Evolutionary conservation across 768 basidiomycete genomes (phyloP).

Genomic region (Termitomyces sp.): DNA sequence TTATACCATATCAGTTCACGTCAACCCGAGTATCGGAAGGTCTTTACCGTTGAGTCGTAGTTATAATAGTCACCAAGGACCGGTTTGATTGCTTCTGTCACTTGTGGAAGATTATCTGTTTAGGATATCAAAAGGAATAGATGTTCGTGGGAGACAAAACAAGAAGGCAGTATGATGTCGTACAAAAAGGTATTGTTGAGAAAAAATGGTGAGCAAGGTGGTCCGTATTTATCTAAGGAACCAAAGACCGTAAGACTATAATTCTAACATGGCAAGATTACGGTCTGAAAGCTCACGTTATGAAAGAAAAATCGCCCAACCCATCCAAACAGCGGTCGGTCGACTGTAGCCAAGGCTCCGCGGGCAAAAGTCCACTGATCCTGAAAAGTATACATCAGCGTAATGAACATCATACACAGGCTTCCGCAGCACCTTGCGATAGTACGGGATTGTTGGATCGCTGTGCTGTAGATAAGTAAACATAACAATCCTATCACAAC

Average conservation of each 20-base stretch:
- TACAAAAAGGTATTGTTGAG: conserved; percentile 53
- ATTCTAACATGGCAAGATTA: background rate
- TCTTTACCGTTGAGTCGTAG: conserved; percentile 48
- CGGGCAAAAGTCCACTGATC: conserved; percentile 54
- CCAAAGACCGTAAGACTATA: background rate
- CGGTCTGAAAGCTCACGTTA: conserved; percentile 28
- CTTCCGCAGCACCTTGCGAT: conserved; percentile 31
- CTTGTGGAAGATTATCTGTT: conserved; percentile 44
- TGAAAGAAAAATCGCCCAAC: conserved; percentile 51
- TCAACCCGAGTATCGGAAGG: background rate
- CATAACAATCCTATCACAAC: conserved; percentile 44
- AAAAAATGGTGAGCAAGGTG: conserved; percentile 61
- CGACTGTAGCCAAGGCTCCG: conserved; percentile 55
- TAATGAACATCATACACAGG: background rate
- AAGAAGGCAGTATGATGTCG: conserved; percentile 13
- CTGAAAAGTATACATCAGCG: conserved; percentile 15
- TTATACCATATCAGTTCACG: background rate
- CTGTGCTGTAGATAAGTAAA: conserved; percentile 60
- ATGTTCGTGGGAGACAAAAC: background rate
- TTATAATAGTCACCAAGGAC: conserved; percentile 52
- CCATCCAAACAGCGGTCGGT: conserved; percentile 56
- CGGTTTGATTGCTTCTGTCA: conserved; percentile 39
- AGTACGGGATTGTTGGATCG: conserved; percentile 54
- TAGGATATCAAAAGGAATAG: background rate
- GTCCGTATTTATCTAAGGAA: conserved; percentile 35